These are phyloP conservation scores for Pseudozyma hubeiensis DNA, from an alignment of 1,284 basidiomycete genomes.

Conservation along the genomic window DNA sequence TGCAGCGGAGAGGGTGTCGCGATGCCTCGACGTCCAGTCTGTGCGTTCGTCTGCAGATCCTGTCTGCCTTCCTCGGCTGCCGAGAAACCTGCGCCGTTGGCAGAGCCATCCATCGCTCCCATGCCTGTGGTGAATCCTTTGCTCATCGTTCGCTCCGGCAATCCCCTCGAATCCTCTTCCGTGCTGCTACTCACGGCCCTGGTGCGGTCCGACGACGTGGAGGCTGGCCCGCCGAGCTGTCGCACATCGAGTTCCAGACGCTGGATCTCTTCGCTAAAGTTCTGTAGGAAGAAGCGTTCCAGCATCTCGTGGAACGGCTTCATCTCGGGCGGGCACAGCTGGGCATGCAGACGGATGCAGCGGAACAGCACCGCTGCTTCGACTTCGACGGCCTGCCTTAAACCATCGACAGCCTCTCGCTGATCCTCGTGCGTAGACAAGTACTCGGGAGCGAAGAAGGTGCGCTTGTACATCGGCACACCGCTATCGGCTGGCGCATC, in stretches of 20 bases:
- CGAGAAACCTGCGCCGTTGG: conserved; percentile 14
- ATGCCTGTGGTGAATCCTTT: conserved; percentile 35
- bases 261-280: conserved; percentile 85
- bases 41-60: conserved; percentile 32
- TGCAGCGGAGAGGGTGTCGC: conserved; percentile 43
- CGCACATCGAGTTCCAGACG: conserved; percentile 54
- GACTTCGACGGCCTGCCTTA: conserved; percentile 78
- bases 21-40: conserved; percentile 18
- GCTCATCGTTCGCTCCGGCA: conserved; percentile 38
- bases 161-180: conserved; percentile 29
- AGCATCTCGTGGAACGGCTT: conserved; percentile 89
- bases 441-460: conserved; percentile 82
- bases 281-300: conserved; percentile 85
- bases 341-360: conserved; percentile 84
- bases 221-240: conserved; percentile 22
- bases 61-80: conserved; percentile 26
- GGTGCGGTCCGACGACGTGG: conserved; percentile 15
- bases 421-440: conserved; percentile 78
- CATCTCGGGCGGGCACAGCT: conserved; percentile 86
- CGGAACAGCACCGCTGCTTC: conserved; percentile 83
- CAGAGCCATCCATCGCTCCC: conserved; percentile 42
- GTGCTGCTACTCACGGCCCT: conserved; percentile 10
- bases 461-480: conserved; percentile 72
- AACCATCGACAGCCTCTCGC: conserved; percentile 77
- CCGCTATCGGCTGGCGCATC: conserved; percentile 84